Percentiles rank a stretch among this genome's conserved stretches.
These are phyloP conservation scores for Medicago arabica DNA, from an alignment of 306 rosid genomes.

Conservation along the genomic window DNA sequence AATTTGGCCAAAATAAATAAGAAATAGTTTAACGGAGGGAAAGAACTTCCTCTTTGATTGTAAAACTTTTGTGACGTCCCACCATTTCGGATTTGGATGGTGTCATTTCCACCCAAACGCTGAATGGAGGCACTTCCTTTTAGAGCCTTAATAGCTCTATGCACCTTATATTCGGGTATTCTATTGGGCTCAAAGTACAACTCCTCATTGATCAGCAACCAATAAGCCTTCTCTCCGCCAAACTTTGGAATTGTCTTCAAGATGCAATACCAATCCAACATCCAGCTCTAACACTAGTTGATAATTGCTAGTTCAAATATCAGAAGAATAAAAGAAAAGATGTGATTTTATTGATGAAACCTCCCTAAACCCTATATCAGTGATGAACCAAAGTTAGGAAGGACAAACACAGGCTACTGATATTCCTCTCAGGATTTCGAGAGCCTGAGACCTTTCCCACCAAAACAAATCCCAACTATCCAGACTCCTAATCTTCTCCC, in stretches of 20 bases:
- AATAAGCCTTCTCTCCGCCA: constrained; percentile 4
- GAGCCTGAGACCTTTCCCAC: not conserved
- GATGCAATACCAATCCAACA: constrained; percentile 14
- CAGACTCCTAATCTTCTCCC: constrained; percentile 8
- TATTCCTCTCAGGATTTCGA: constrained; percentile 6
- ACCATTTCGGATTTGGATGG: not conserved
- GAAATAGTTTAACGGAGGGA: constrained; percentile 8
- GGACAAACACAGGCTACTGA: not conserved
- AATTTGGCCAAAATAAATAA: constrained; percentile 13
- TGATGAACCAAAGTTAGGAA: constrained; percentile 1
- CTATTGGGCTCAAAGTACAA: too few relatives aligned
- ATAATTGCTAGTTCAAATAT: not conserved
- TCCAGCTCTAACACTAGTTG: constrained; percentile 13
- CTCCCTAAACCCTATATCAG: not conserved
- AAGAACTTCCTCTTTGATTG: not conserved
- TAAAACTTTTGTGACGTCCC: not conserved
- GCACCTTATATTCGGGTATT: not conserved
- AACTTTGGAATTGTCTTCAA: constrained; percentile 11
- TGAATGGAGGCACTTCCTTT: not conserved
- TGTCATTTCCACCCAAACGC: not conserved
- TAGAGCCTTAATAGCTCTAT: constrained; percentile 12
- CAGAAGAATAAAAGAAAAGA: too few relatives aligned
- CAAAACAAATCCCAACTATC: constrained; percentile 14
- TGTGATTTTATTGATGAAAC: constrained; percentile 4
- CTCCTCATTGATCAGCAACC: not conserved